These are phyloP conservation scores for Nepenthes mirabilis DNA, from an alignment of 148 eudicot species.

Conservation along the genomic window DNA sequence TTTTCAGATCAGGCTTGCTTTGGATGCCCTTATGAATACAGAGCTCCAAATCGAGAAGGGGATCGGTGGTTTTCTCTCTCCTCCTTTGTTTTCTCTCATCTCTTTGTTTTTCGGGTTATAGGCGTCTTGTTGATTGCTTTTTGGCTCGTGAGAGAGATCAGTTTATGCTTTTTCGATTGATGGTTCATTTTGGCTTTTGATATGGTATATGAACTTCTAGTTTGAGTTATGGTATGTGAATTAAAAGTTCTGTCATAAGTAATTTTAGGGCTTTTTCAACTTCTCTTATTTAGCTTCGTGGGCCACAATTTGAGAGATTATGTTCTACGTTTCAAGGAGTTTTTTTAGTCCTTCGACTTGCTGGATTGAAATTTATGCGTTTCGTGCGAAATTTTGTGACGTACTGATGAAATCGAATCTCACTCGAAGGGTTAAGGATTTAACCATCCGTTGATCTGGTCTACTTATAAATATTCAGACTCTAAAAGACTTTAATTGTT, in stretches of 20 bases:
- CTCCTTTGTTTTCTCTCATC: background rate
- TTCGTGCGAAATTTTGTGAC: constrained; percentile 3
- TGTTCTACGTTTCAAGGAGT: constrained; percentile 6
- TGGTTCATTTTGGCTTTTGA: constrained; percentile 1
- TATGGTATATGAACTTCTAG: background rate
- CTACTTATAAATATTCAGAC: background rate
- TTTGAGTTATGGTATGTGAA: too few relatives aligned
- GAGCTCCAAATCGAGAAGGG: too few relatives aligned
- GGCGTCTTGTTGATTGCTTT: background rate
- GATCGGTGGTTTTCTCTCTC: too few relatives aligned
- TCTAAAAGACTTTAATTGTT: background rate
- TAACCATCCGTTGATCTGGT: background rate
- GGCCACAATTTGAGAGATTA: background rate
- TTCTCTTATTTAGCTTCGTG: too few relatives aligned
- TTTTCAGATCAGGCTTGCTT: too few relatives aligned
- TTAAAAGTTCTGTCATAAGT: too few relatives aligned
- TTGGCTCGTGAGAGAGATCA: background rate
- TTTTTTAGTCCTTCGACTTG: constrained; percentile 1
- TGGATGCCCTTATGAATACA: too few relatives aligned
- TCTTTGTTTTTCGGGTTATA: background rate
- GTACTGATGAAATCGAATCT: background rate
- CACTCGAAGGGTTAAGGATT: constrained; percentile 1
- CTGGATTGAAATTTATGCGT: constrained; percentile 5
- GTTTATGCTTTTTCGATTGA: constrained; percentile 2
- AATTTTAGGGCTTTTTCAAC: too few relatives aligned